phyloP scores from a whole-genome alignment of 2,329 filamentous ascomycete species.

The Zalaria sp. region DNA sequence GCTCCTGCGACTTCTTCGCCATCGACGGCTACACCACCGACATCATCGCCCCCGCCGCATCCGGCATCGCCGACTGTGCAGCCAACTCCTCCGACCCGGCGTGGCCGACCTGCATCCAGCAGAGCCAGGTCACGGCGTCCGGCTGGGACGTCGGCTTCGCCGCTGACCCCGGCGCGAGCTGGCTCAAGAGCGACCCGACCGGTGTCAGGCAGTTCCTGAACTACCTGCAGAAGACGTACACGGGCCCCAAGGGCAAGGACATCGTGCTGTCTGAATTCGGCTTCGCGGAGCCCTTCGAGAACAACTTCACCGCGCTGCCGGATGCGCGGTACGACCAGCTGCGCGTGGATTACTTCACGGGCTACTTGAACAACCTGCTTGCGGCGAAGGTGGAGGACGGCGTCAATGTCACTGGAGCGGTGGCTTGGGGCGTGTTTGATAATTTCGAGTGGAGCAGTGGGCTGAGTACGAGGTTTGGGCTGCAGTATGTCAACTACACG shows the following conservation, averaged over 20 bases:
- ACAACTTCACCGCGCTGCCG: constrained; percentile 11
- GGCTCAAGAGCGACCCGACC: constrained; percentile 21
- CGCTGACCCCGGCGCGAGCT: constrained; percentile 19
- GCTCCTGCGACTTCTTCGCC: constrained; percentile 20
- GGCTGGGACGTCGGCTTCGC: constrained; percentile 31
- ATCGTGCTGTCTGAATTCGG: constrained; percentile 23
- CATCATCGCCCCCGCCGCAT: constrained; percentile 36
- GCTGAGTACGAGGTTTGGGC: constrained; percentile 17
- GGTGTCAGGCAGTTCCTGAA: constrained; percentile 21
- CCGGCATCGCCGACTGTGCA: constrained; percentile 20
- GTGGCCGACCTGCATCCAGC: constrained; percentile 27
- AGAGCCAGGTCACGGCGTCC: constrained; percentile 16
- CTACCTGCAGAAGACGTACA: constrained; percentile 21
- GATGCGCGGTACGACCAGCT: constrained; percentile 16
- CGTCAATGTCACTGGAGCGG: constrained; percentile 18
- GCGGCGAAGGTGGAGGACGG: constrained; percentile 18
- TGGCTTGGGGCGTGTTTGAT: constrained; percentile 22
- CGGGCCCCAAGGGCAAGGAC: constrained; percentile 7
- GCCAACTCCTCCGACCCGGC: constrained; percentile 24
- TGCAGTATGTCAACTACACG: constrained; percentile 22
- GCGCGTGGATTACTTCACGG: constrained; percentile 16
- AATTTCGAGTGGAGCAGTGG: constrained; percentile 24
- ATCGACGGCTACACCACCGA: constrained; percentile 45
- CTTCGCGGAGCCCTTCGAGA: constrained; percentile 20
- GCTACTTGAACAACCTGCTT: constrained; percentile 21